Percentiles rank a stretch among this genome's conserved stretches.
phyloP scores from a whole-genome alignment of 1,284 basidiomycete species.

The Trametes versicolor region DNA sequence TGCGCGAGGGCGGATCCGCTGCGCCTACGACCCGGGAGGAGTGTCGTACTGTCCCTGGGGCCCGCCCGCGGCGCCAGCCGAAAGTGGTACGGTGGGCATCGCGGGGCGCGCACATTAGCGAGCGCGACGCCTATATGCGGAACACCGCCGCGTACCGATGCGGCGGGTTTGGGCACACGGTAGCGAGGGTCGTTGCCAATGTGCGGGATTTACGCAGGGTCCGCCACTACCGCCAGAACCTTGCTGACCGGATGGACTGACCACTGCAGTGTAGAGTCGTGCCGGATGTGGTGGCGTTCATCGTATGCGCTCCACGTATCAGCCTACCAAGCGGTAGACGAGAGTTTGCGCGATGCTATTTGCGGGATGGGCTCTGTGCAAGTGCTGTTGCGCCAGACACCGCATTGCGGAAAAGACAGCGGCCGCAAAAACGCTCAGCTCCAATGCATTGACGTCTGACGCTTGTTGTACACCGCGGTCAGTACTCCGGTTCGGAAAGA shows the following conservation, averaged over 20 bases:
- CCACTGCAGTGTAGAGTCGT: background rate
- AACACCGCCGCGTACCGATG: background rate
- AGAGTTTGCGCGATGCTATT: too few species aligned
- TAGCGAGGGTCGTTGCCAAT: background rate
- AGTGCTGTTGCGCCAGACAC: too few species aligned
- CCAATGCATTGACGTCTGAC: background rate
- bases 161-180: background rate
- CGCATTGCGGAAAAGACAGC: too few species aligned
- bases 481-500: too few species aligned
- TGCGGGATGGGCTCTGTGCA: too few species aligned
- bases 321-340: too few species aligned
- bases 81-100: conserved; percentile 8
- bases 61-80: too few species aligned
- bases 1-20: background rate
- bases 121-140: background rate
- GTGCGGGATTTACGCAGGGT: background rate
- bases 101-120: background rate
- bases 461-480: background rate
- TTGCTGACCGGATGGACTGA: background rate
- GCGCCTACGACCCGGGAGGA: background rate
- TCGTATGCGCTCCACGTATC: too few species aligned
- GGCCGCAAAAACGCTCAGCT: too few species aligned
- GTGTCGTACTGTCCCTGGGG: background rate
- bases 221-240: background rate
- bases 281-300: background rate